These are phyloP conservation scores for Scytalidium lignicola DNA, from an alignment of 2,329 filamentous ascomycete genomes.

Conservation along the genomic window DNA sequence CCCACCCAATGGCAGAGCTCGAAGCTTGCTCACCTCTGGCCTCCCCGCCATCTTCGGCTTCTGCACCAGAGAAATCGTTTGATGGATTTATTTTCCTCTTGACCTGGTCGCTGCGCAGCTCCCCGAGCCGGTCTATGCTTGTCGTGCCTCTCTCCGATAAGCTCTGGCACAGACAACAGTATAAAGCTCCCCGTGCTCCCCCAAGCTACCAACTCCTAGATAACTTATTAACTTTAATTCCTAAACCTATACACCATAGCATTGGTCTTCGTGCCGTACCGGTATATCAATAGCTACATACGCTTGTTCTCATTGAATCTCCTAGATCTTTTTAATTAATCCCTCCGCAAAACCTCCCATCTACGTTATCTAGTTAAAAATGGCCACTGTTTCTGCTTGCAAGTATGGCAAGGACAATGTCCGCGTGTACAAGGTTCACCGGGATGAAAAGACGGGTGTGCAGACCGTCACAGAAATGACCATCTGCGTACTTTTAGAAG, in stretches of 20 bases:
- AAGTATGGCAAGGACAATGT: constrained; percentile 97
- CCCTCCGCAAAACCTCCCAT: neutral
- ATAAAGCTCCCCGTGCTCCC: neutral
- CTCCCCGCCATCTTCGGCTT: neutral
- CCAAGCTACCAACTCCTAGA: neutral
- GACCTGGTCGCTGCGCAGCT: neutral
- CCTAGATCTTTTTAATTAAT: neutral
- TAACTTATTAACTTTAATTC: no score
- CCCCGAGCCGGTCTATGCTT: neutral
- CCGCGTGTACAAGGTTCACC: constrained; percentile 91
- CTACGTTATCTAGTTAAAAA: constrained; percentile 23
- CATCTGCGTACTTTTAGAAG: constrained; percentile 86
- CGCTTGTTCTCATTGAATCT: neutral
- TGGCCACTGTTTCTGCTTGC: constrained; percentile 57
- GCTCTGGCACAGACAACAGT: neutral
- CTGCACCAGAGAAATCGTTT: no score
- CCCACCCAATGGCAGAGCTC: neutral
- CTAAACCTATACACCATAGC: neutral
- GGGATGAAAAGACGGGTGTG: constrained; percentile 66
- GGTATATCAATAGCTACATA: neutral
- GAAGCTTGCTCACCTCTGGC: neutral
- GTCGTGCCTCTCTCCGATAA: neutral
- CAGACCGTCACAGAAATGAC: constrained; percentile 95
- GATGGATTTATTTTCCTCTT: no score
- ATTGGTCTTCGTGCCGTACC: neutral